These are phyloP conservation scores for Coemansia brasiliensis DNA, from an alignment of 192 early-diverging fungal species.

Conservation along the genomic window DNA sequence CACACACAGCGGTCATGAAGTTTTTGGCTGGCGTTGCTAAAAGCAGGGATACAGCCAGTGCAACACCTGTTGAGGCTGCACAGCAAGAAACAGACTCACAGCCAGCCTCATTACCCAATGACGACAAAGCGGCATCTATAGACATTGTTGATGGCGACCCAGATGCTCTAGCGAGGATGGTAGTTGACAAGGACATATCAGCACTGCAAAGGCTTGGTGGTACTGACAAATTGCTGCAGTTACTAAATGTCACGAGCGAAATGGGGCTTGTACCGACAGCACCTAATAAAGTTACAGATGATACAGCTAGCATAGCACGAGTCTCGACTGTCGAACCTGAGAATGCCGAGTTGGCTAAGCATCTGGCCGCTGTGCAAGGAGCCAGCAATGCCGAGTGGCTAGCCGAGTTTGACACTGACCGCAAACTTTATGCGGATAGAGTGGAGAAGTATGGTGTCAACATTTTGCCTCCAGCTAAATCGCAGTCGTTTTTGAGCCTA, in stretches of 20 bases:
- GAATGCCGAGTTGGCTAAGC: constrained; percentile 28
- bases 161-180: constrained; percentile 32
- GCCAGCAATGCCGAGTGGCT: constrained; percentile 32
- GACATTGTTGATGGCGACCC: constrained; percentile 10
- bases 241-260: constrained; percentile 25
- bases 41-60: no score
- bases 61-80: no score
- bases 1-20: background rate
- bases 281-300: background rate
- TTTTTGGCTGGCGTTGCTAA: no score
- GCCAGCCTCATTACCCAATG: background rate
- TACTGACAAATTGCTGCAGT: constrained; percentile 26
- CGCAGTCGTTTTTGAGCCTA: constrained; percentile 68
- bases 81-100: no score
- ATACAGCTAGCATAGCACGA: background rate
- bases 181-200: constrained; percentile 38
- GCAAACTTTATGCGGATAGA: constrained; percentile 57
- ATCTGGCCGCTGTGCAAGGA: constrained; percentile 38
- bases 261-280: constrained; percentile 23
- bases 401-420: constrained; percentile 42
- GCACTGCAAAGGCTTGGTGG: constrained; percentile 41
- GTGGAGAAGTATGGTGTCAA: constrained; percentile 67
- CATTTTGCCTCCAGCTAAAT: constrained; percentile 66
- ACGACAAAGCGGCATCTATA: background rate
- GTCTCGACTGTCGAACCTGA: background rate